Base-by-base conservation (phyloP, 2,329 filamentous ascomycete species). In the Aspergillus sp. region DNA sequence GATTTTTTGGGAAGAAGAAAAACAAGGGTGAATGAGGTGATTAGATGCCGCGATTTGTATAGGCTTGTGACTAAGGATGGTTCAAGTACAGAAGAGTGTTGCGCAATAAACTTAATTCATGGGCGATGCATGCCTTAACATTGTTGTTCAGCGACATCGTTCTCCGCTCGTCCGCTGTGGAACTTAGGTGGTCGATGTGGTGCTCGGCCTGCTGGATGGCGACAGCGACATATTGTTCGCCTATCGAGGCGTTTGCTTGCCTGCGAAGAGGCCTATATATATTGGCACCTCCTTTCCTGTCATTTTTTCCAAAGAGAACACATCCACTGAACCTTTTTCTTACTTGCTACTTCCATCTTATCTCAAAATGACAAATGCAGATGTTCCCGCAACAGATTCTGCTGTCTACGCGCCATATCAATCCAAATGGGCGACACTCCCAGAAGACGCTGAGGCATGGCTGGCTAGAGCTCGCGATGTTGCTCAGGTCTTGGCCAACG, bases 381-480 rank as follows among this genome's bases (percentile, higher is more conserved):
- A 36, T 19, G 33, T 61, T 33, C 55, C 64, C 10, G 63, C 59
- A 5, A 65, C 72, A 8, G 73, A 78, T 45, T 73, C 75, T 5
- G 54, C 61, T 11, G 59, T 74, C 17, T 79, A 79, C 53, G 61
- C 67, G 11, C 54, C 66, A 33, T 74, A 76, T 51, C 61, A 75
- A 51, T 65, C 68, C 33, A 77, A 68, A 57, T 65, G 60, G 57
- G 54, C 67, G 42, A 54, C 65, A 2, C 57, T 63, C 0, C 79
- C 79, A 2, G 57, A 67, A 36, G 71, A 69, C 4, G 62, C 73
- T 13, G 65, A 70, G 14, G 72, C 59, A 51, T 82, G 80, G 80
- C 56, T 81, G 7, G 61, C 65, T 3, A 72, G 80, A 42, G 79
- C 79, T 6, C 67, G 67, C n/a, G 70, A 76, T 24, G 79, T 82